Conservation (phyloP, 1,284 basidiomycete species). For the Ustilago trichophora region DNA sequence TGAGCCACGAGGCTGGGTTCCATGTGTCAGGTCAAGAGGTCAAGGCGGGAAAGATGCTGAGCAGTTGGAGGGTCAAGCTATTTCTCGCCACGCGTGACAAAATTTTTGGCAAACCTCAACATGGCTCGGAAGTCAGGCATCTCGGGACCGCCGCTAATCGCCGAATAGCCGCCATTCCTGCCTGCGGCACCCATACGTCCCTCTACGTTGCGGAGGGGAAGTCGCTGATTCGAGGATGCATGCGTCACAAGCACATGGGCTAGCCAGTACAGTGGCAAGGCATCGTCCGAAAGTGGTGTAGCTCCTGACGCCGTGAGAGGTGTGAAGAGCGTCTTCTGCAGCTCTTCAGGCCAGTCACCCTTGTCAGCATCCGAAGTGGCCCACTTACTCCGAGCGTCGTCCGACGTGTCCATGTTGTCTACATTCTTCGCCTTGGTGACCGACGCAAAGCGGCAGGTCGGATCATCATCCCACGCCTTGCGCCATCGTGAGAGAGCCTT, state of each 20-base stretch:
- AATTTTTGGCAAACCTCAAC: constrained; percentile 56
- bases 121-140: constrained; percentile 53
- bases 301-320: constrained; percentile 56
- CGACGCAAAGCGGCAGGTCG: constrained; percentile 48
- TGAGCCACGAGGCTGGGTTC: too few species aligned
- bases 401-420: constrained; percentile 9
- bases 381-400: constrained; percentile 5
- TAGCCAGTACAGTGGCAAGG: constrained; percentile 59
- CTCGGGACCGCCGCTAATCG: constrained; percentile 23
- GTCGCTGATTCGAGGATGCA: constrained; percentile 40
- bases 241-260: constrained; percentile 56
- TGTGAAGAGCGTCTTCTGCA: constrained; percentile 43
- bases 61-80: too few species aligned
- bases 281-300: constrained; percentile 56
- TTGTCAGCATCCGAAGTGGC: constrained; percentile 2
- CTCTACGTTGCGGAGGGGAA: constrained; percentile 34
- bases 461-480: constrained; percentile 54
- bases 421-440: constrained; percentile 11
- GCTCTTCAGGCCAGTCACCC: constrained; percentile 20
- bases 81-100: constrained; percentile 50
- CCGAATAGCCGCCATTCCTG: constrained; percentile 24
- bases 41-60: too few species aligned
- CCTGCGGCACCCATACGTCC: constrained; percentile 18
- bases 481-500: constrained; percentile 54
- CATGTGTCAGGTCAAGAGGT: too few species aligned